Percentiles rank a stretch among this genome's conserved stretches.
These are phyloP conservation scores for Xerocomellus amylosporus DNA, from an alignment of 768 basidiomycete species.

Conservation along the genomic window DNA sequence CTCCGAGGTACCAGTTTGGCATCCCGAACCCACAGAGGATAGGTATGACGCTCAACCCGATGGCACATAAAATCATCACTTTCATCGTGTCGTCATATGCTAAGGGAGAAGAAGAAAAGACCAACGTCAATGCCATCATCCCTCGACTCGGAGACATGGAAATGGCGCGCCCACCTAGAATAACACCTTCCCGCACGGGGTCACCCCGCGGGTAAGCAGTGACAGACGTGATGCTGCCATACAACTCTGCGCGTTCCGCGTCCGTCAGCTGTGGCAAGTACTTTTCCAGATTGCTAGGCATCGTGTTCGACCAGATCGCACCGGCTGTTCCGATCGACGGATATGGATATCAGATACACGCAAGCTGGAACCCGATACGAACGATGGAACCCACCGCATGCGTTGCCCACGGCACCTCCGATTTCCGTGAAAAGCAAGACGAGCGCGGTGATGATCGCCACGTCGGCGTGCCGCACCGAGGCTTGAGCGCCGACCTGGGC, in stretches of 20 bases:
- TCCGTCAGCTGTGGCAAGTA: slow-evolving; percentile 51
- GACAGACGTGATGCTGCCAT: slow-evolving; percentile 54
- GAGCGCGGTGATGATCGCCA: slow-evolving; percentile 65
- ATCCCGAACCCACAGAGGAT: slow-evolving; percentile 57
- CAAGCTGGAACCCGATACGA: no score
- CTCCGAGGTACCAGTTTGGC: slow-evolving; percentile 65
- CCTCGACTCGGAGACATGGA: neutral
- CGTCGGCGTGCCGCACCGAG: slow-evolving; percentile 59
- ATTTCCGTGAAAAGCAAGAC: slow-evolving; percentile 69
- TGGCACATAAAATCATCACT: slow-evolving; percentile 52
- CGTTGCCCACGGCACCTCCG: slow-evolving; percentile 64
- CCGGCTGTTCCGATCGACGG: slow-evolving; percentile 41
- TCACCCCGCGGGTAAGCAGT: slow-evolving; percentile 46
- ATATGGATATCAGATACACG: neutral
- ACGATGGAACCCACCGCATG: slow-evolving; percentile 42
- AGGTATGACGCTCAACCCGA: slow-evolving; percentile 54
- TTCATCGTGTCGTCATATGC: slow-evolving; percentile 59
- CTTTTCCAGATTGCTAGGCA: slow-evolving; percentile 58
- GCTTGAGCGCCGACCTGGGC: slow-evolving; percentile 64
- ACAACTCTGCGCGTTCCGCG: slow-evolving; percentile 45
- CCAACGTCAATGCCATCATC: no score
- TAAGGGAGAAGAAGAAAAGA: slow-evolving; percentile 3
- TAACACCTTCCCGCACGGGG: slow-evolving; percentile 64
- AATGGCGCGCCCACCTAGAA: slow-evolving; percentile 39
- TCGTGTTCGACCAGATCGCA: slow-evolving; percentile 60